These are phyloP conservation scores for Grosmannia penicillata DNA, from an alignment of 2,329 filamentous ascomycete genomes.

Conservation along the genomic window DNA sequence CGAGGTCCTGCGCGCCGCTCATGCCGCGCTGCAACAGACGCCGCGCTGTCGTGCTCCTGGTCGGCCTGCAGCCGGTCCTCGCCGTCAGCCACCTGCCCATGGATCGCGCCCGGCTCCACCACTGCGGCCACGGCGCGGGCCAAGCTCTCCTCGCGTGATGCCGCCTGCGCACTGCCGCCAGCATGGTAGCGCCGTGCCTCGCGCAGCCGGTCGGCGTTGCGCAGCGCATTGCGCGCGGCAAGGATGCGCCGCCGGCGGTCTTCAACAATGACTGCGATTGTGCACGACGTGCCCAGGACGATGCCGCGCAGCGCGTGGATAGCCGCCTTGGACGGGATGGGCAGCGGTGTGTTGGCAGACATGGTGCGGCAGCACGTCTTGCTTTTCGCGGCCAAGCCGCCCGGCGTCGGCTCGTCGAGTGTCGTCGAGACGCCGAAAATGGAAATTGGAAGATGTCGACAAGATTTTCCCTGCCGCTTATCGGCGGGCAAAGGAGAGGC, in stretches of 20 bases:
- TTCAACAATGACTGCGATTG: slow-evolving; percentile 26
- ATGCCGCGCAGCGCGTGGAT: slow-evolving; percentile 28
- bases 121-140: no score
- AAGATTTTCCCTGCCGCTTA: no score
- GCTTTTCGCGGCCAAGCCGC: no score
- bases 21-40: background rate
- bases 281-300: slow-evolving; percentile 29
- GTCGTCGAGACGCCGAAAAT: no score
- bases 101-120: slow-evolving; percentile 1
- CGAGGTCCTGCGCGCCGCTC: no score
- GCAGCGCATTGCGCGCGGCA: slow-evolving; percentile 20
- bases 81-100: background rate
- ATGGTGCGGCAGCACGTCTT: no score
- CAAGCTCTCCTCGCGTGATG: slow-evolving; percentile 12
- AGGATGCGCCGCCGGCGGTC: slow-evolving; percentile 30
- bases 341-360: slow-evolving; percentile 18
- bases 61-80: background rate
- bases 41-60: background rate
- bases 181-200: slow-evolving; percentile 22
- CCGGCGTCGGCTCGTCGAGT: no score
- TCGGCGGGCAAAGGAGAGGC: no score
- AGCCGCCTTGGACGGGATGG: slow-evolving; percentile 29
- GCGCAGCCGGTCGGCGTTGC: slow-evolving; percentile 25
- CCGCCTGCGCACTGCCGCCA: slow-evolving; percentile 12
- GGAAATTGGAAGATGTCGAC: no score